phyloP scores from a whole-genome alignment of 2,329 filamentous ascomycete genomes.

The Neofusicoccum kwambonambiense region DNA sequence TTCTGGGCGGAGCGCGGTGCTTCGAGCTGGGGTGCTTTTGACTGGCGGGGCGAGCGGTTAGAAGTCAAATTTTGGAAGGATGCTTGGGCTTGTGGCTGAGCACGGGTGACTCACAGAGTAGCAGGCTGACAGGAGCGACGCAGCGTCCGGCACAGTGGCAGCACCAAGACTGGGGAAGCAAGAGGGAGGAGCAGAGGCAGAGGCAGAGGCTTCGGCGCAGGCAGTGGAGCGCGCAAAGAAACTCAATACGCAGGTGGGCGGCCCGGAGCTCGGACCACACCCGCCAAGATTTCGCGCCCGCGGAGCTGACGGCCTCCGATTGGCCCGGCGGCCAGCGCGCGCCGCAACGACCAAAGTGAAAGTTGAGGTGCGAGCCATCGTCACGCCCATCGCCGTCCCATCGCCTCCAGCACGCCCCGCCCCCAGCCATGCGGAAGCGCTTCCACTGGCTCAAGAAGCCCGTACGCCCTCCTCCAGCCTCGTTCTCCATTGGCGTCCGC shows the following conservation, averaged over 20 bases:
- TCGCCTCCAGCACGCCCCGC: neutral
- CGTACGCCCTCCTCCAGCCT: conserved; percentile 48
- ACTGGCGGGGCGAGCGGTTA: conserved; percentile 14
- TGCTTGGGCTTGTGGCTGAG: neutral
- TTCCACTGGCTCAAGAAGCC: conserved; percentile 67
- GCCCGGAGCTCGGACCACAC: conserved; percentile 7
- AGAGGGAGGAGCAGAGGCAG: neutral
- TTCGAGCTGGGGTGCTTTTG: neutral
- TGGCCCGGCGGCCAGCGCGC: neutral
- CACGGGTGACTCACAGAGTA: neutral
- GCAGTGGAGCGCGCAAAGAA: conserved; percentile 2
- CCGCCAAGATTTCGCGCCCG: conserved; percentile 11
- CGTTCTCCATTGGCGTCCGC: neutral
- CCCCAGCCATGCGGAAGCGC: conserved; percentile 49
- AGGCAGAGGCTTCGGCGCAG: too few species aligned
- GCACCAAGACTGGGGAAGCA: neutral
- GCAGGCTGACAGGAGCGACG: neutral
- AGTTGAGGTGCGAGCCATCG: neutral
- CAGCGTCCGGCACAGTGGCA: neutral
- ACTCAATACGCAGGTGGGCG: neutral
- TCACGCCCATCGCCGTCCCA: conserved; percentile 5
- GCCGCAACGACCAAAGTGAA: conserved; percentile 4
- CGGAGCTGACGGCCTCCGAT: neutral
- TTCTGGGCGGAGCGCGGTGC: neutral
- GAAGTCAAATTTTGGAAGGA: conserved; percentile 11